phyloP scores from a whole-genome alignment of 2,329 filamentous ascomycete species.

The Neobulgaria alba region DNA sequence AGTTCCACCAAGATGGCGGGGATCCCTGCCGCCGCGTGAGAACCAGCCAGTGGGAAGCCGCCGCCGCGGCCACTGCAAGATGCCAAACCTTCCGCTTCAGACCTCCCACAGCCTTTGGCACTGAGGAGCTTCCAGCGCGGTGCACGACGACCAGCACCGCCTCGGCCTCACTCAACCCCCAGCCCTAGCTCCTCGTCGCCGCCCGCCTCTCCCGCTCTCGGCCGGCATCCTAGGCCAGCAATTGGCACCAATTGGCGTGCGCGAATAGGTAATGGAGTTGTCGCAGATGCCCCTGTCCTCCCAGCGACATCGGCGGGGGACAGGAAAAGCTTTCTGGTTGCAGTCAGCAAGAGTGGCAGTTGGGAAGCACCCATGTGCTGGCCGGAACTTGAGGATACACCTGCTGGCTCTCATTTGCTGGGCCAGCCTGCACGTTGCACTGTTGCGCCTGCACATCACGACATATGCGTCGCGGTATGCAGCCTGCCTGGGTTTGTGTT shows the following conservation, averaged over 20 bases:
- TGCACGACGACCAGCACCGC: no score
- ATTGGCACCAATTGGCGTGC: neutral
- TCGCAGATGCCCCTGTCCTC: neutral
- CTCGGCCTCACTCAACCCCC: no score
- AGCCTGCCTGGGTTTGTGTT: slow-evolving; percentile 9
- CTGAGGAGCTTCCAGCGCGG: slow-evolving; percentile 4
- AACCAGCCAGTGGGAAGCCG: slow-evolving; percentile 7
- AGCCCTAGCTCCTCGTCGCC: neutral
- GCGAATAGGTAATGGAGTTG: neutral
- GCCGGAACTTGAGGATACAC: slow-evolving; percentile 12
- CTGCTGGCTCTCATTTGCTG: slow-evolving; percentile 11
- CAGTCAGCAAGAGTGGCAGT: no score
- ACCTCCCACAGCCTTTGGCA: slow-evolving; percentile 1
- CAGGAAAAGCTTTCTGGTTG: neutral
- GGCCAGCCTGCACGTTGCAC: slow-evolving; percentile 7
- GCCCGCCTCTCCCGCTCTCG: no score
- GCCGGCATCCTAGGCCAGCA: neutral
- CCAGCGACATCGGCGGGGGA: neutral
- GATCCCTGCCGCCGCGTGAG: slow-evolving; percentile 14
- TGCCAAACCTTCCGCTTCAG: slow-evolving; percentile 12
- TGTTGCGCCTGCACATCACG: slow-evolving; percentile 15
- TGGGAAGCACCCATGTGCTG: neutral
- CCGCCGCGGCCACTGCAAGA: no score
- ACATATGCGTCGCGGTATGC: slow-evolving; percentile 16
- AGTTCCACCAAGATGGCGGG: slow-evolving; percentile 11